phyloP scores from a whole-genome alignment of 345 rosid genomes.

The Rhodomyrtus tomentosa region DNA sequence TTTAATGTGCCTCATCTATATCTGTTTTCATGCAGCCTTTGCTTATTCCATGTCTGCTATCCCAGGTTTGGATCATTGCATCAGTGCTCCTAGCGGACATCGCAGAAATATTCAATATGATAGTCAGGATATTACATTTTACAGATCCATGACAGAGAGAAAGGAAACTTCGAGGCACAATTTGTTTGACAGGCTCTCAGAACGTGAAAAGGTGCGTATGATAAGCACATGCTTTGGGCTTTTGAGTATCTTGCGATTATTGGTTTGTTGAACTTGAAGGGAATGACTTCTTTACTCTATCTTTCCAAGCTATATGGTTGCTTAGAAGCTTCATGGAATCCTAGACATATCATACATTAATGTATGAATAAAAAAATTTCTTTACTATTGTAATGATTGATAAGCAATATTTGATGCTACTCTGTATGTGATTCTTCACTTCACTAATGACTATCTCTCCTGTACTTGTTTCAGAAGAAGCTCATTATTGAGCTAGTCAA shows the following conservation, averaged over 20 bases:
- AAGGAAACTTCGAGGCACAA: constrained; percentile 32
- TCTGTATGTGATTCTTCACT: neutral
- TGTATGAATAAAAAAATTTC: neutral
- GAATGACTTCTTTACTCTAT: neutral
- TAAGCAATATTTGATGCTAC: neutral
- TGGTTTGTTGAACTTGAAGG: neutral
- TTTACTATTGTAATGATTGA: neutral
- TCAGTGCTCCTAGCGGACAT: constrained; percentile 35
- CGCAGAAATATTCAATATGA: constrained; percentile 21
- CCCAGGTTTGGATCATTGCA: constrained; percentile 61
- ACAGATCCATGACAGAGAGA: constrained; percentile 70
- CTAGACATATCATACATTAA: neutral
- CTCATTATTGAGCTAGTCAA: constrained; percentile 75
- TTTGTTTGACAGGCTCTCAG: constrained; percentile 63
- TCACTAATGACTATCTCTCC: neutral
- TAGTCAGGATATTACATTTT: constrained; percentile 30
- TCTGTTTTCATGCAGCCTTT: neutral
- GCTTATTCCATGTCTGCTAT: neutral
- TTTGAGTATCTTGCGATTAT: neutral
- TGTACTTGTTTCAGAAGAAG: constrained; percentile 42
- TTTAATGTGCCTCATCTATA: neutral
- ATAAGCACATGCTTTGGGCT: constrained; percentile 1
- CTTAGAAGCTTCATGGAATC: neutral
- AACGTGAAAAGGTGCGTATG: constrained; percentile 64
- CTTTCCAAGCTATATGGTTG: neutral